These are phyloP conservation scores for Coprinopsis sp. DNA, from an alignment of 768 basidiomycete genomes.

Conservation along the genomic window DNA sequence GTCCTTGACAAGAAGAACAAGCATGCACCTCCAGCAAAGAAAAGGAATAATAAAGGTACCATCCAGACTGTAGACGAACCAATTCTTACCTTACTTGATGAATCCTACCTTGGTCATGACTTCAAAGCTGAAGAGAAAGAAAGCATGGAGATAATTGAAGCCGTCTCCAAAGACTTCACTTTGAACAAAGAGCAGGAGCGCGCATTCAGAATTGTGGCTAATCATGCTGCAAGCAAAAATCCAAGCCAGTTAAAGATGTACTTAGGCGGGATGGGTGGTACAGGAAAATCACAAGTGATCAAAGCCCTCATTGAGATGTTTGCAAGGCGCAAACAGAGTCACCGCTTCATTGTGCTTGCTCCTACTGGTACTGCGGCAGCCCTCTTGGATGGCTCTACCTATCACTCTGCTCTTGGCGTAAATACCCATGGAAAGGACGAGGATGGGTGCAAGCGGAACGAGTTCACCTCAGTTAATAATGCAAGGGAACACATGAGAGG, in stretches of 20 bases:
- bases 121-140: too few species aligned
- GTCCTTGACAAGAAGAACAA: too few species aligned
- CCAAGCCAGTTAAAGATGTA: slow-evolving; percentile 16
- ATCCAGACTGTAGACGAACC: too few species aligned
- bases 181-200: slow-evolving; percentile 19
- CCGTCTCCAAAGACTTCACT: slow-evolving; percentile 3
- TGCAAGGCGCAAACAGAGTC: slow-evolving; percentile 16
- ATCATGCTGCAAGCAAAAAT: slow-evolving; percentile 14
- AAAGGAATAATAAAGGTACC: too few species aligned
- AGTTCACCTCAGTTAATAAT: too few species aligned
- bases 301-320: slow-evolving; percentile 23
- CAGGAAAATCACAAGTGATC: slow-evolving; percentile 15
- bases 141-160: too few species aligned
- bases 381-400: slow-evolving; percentile 23
- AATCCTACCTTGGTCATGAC: too few species aligned
- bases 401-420: slow-evolving; percentile 15
- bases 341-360: slow-evolving; percentile 22
- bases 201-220: slow-evolving; percentile 22
- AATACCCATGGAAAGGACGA: background rate
- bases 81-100: too few species aligned
- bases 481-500: too few species aligned
- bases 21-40: too few species aligned
- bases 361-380: slow-evolving; percentile 24
- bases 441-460: too few species aligned
- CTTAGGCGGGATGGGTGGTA: slow-evolving; percentile 15